A percentile compares a stretch with the other conserved stretches of the same genome.
Evolutionary conservation across 495 filamentous ascomycete genomes (phyloP).

Genomic region (Melanomma pulvis-pyrius): DNA sequence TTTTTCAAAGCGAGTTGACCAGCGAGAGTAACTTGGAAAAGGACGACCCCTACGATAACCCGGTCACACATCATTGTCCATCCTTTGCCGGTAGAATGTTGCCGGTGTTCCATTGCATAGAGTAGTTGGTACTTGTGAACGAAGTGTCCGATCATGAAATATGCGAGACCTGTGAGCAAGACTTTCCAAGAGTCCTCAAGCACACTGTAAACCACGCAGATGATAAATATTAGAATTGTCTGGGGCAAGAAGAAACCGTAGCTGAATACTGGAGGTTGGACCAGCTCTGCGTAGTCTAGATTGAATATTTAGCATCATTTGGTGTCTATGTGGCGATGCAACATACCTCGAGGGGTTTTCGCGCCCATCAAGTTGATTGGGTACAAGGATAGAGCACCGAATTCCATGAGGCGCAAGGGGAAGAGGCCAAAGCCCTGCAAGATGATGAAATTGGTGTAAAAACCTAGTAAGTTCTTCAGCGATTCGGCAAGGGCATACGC

Average conservation of each 20-base stretch:
- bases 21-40: slow-evolving; percentile 90
- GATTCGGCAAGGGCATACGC: slow-evolving; percentile 75
- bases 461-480: slow-evolving; percentile 70
- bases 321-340: background rate
- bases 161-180: slow-evolving; percentile 78
- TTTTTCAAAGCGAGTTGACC: slow-evolving; percentile 77
- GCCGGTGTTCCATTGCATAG: slow-evolving; percentile 97
- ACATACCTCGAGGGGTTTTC: slow-evolving; percentile 74
- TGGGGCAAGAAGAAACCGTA: slow-evolving; percentile 96
- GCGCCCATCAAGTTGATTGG: slow-evolving; percentile 77
- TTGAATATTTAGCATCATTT: slow-evolving; percentile 6
- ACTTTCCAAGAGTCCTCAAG: slow-evolving; percentile 81
- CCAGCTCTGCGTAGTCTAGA: slow-evolving; percentile 78
- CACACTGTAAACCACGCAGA: slow-evolving; percentile 92
- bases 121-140: slow-evolving; percentile 98
- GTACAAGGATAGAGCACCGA: slow-evolving; percentile 83
- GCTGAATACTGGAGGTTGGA: slow-evolving; percentile 83
- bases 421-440: slow-evolving; percentile 91
- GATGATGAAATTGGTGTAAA: slow-evolving; percentile 95
- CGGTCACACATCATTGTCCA: slow-evolving; percentile 96
- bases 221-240: slow-evolving; percentile 85
- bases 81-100: slow-evolving; percentile 89
- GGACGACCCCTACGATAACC: slow-evolving; percentile 75
- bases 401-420: slow-evolving; percentile 87
- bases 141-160: slow-evolving; percentile 87